Conservation (phyloP, 73 alveolate species). For the Tetrahymena thermophila region DNA sequence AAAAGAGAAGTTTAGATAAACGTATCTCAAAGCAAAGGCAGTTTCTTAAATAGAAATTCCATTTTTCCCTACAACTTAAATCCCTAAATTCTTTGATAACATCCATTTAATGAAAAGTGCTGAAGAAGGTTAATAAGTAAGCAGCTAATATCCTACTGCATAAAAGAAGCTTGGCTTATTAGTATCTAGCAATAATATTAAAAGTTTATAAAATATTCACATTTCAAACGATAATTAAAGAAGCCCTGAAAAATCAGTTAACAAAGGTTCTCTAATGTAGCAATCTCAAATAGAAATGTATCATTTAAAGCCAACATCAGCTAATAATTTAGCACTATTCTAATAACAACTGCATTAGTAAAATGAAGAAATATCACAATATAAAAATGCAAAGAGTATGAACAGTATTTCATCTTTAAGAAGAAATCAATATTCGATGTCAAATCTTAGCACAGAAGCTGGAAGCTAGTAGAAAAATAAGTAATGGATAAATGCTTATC, state of each 20-base stretch:
- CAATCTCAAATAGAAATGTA: background rate
- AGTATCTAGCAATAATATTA: background rate
- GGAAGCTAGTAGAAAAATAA: background rate
- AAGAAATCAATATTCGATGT: background rate
- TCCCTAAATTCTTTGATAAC: background rate
- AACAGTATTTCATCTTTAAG: background rate
- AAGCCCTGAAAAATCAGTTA: background rate
- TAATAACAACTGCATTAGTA: background rate
- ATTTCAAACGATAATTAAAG: background rate
- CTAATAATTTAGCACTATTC: background rate
- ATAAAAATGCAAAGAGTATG: background rate
- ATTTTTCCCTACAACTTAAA: background rate
- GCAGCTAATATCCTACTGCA: background rate
- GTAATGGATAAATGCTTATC: background rate
- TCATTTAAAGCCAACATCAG: background rate
- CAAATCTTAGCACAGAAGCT: background rate
- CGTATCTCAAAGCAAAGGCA: background rate
- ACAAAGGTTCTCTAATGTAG: background rate
- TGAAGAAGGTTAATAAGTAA: background rate
- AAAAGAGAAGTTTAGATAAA: background rate
- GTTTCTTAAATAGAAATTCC: background rate
- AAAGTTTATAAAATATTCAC: background rate
- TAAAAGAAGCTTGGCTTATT: background rate
- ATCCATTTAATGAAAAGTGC: background rate
- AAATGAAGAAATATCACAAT: background rate